Evolutionary conservation across 208 protist species (phyloP), one percentile per base, ranked within the genome.

Genomic region (Crithidia mellificae): DNA sequence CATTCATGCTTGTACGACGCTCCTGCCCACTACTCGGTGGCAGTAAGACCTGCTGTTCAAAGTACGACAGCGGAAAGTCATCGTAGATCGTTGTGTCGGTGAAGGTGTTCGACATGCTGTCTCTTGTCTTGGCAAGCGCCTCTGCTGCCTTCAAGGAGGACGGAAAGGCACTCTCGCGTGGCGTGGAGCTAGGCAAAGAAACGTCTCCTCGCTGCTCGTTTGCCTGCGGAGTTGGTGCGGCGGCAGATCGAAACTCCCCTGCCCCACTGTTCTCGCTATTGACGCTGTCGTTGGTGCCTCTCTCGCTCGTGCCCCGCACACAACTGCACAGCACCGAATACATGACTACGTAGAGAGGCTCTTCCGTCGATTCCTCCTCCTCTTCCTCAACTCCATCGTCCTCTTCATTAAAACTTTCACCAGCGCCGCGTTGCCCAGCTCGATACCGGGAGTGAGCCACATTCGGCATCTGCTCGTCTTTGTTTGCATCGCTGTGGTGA

Each of bases 311-410:
- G 39, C 47, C 20, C 17, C 47, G 38, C 29, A 29, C 20, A 27
- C 43, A 72, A 59, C 83, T 92, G 68, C 86, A 92, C 38, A 81
- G 67, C 12, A 44, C 56, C 0, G 80, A 77, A 61, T 89, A 62
- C 81, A 92, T 77, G 25, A 92, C 63, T 36, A 88, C 57, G 69
- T 77, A 84, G 5, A 9, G 63, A 19, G 44, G 36, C 51, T 63
- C 61, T 15, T n/a, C 41, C 34, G 5, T 11, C 29, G 27, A 49
- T 2, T 73, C 52, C 0, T 66, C 75, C 4, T 76, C 68, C 12
- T 75, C 79, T 1, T 79, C 71, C 24, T 77, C 69, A 34, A 6
- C 41, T n/a, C 15, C n/a, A n/a, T n/a, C n/a, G n/a, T n/a, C n/a
- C n/a, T n/a, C n/a, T n/a, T n/a, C n/a, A n/a, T n/a, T n/a, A n/a